A percentile compares a stretch with the other conserved stretches of the same genome.
phyloP scores from a whole-genome alignment of 2,329 filamentous ascomycete genomes.

The Paecilomyces sp. region DNA sequence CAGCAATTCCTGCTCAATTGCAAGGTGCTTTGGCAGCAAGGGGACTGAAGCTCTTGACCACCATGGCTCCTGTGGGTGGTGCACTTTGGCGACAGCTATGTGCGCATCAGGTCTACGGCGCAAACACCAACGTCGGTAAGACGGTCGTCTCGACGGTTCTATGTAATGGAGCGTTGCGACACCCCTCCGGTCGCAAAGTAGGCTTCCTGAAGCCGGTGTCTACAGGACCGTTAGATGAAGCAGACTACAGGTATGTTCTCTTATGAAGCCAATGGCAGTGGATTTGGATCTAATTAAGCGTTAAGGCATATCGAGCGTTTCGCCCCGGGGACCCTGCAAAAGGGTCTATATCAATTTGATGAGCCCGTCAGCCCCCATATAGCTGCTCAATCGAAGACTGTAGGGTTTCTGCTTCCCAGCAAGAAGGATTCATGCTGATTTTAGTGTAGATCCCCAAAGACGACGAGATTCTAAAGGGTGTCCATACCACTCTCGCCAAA shows the following conservation, averaged over 20 bases:
- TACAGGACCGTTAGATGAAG: conserved; percentile 62
- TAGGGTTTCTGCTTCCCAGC: conserved; percentile 4
- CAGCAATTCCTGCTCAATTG: not conserved
- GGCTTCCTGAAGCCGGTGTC: conserved; percentile 76
- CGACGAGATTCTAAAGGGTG: conserved; percentile 42
- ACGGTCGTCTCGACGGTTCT: conserved; percentile 71
- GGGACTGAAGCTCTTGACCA: not conserved
- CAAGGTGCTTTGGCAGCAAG: not conserved
- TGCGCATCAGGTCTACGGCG: conserved; percentile 70
- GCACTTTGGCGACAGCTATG: conserved; percentile 63
- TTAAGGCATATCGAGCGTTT: conserved; percentile 57
- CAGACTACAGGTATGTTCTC: conserved; percentile 56
- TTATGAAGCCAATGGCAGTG: not conserved
- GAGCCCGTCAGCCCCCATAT: conserved; percentile 72
- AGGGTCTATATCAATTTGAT: conserved; percentile 63
- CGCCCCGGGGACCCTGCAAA: conserved; percentile 49
- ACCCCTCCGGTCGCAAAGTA: conserved; percentile 39
- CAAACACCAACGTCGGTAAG: conserved; percentile 80
- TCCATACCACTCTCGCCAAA: conserved; percentile 38
- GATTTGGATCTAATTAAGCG: not conserved
- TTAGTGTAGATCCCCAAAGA: conserved; percentile 41
- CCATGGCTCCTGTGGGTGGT: conserved; percentile 47
- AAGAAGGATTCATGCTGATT: not conserved
- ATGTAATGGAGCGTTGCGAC: conserved; percentile 52
- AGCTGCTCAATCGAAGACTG: conserved; percentile 50